These are phyloP conservation scores for Penicillium janthinellum DNA, from an alignment of 2,329 filamentous ascomycete species.

Conservation along the genomic window DNA sequence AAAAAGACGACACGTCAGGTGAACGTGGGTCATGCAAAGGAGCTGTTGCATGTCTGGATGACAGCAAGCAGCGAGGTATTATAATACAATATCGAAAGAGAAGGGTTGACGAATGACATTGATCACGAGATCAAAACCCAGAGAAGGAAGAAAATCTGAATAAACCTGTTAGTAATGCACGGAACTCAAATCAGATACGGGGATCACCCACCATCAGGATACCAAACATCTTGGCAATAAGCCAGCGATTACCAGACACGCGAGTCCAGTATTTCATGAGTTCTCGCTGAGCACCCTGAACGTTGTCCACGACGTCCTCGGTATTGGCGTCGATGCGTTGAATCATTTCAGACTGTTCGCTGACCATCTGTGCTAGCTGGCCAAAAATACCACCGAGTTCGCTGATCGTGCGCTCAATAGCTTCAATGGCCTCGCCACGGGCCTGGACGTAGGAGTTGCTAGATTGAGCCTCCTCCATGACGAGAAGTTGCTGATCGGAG, in stretches of 20 bases:
- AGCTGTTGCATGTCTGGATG: constrained; percentile 24
- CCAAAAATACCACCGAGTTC: constrained; percentile 92
- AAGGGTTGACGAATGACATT: constrained; percentile 16
- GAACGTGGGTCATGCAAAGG: constrained; percentile 20
- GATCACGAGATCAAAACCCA: constrained; percentile 65
- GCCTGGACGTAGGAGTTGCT: constrained; percentile 90
- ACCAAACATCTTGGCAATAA: constrained; percentile 79
- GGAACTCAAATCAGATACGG: background rate
- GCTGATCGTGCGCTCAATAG: constrained; percentile 91
- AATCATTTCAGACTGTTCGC: constrained; percentile 96
- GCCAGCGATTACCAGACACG: constrained; percentile 92
- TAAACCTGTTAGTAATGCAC: constrained; percentile 3
- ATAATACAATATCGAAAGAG: constrained; percentile 34
- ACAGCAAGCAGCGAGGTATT: constrained; percentile 29
- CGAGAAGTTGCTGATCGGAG: constrained; percentile 82
- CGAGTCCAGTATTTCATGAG: constrained; percentile 95
- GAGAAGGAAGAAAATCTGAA: constrained; percentile 74
- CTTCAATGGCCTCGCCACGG: constrained; percentile 91
- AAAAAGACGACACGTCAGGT: constrained; percentile 19
- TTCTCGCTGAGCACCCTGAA: constrained; percentile 93
- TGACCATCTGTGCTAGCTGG: constrained; percentile 94
- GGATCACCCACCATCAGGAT: constrained; percentile 70
- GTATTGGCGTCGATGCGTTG: constrained; percentile 96
- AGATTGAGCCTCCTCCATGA: constrained; percentile 90
- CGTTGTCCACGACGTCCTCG: constrained; percentile 96